Evolutionary conservation across 2,329 filamentous ascomycete species (phyloP), one percentile per base, ranked within the genome.

Genomic region (Phaeophleospora eucalypticola): DNA sequence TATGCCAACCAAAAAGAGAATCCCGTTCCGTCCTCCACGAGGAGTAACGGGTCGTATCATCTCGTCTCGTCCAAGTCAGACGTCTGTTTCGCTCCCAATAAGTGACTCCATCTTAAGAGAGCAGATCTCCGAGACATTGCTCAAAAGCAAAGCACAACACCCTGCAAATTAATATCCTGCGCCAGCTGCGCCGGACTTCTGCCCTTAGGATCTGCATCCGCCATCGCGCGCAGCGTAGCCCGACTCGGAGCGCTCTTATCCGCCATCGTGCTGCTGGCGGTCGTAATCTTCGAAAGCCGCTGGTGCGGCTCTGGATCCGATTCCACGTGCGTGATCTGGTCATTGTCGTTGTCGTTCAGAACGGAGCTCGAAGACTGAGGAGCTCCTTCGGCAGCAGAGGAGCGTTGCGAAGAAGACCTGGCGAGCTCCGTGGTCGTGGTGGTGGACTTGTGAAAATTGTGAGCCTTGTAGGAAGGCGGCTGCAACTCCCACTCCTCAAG

Each of bases 391-490:
- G 42, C 20, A 15, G 43, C 41, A 7, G 53, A 48, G 3, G 57
- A 56, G 24, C 46, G 49, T 21, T 51, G 48, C 15, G 56, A 58
- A 15, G 41, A 39, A 4, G 52, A 33, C n/a, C 59, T 48, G 14
- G 37, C 42, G 1, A 57, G 41, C 14, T 40, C 43, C 2, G 27
- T 24, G 12, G 37, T 33, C 4, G 36, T 47, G 18, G 40, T 10
- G n/a, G 34, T 8, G n/a, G 8, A 35, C 27, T 46, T 38, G 20
- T 40, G 39, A 47, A 63, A 61, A 2, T 46, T 47, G 38, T 63
- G 60, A n/a, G 53, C 41, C 35, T 54, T 68, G 62, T 75, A 75
- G 36, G 64, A 65, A 3, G 72, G 72, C n/a, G 72, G 71, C 38
- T 67, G 63, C 2, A 69, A 58, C 12, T 62, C 61, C 65, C 68